Conservation (phyloP, 2,329 filamentous ascomycete genomes). For the Drechmeria coniospora region DNA sequence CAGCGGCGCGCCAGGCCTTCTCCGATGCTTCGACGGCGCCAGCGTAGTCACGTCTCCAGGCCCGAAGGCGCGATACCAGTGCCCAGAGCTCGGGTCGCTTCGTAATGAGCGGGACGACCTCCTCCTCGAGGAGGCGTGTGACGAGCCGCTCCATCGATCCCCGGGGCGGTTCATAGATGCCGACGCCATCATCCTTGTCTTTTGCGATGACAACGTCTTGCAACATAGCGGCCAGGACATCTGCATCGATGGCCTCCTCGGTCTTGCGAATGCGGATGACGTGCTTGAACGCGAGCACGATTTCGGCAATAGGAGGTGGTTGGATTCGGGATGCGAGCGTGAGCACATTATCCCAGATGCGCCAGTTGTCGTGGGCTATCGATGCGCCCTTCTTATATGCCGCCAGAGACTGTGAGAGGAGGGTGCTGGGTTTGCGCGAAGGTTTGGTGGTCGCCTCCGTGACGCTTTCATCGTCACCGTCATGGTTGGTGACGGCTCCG, state of each 20-base stretch:
- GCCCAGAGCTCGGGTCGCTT: conserved; percentile 62
- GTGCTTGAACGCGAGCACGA: conserved; percentile 58
- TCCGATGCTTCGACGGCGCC: conserved; percentile 73
- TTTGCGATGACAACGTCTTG: conserved; percentile 47
- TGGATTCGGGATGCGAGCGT: conserved; percentile 66
- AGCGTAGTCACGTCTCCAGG: conserved; percentile 55
- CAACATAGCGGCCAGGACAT: conserved; percentile 57
- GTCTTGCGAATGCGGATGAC: conserved; percentile 64
- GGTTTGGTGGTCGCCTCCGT: conserved; percentile 8
- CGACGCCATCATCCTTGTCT: conserved; percentile 14
- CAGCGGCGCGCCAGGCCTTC: conserved; percentile 70
- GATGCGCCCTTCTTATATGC: conserved; percentile 79
- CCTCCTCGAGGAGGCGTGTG: conserved; percentile 56
- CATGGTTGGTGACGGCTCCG: conserved; percentile 9
- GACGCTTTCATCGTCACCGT: conserved; percentile 14
- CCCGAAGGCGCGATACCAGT: conserved; percentile 53
- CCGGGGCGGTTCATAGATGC: conserved; percentile 25
- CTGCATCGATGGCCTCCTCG: conserved; percentile 63
- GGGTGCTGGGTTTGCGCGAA: conserved; percentile 36
- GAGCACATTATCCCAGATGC: conserved; percentile 94
- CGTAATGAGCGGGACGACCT: conserved; percentile 73
- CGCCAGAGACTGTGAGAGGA: conserved; percentile 59
- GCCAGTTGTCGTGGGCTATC: conserved; percentile 72
- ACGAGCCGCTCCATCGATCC: conserved; percentile 49
- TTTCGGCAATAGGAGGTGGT: conserved; percentile 60